phyloP scores from a whole-genome alignment of 2,329 filamentous ascomycete species.

The Cordyceps javanica region DNA sequence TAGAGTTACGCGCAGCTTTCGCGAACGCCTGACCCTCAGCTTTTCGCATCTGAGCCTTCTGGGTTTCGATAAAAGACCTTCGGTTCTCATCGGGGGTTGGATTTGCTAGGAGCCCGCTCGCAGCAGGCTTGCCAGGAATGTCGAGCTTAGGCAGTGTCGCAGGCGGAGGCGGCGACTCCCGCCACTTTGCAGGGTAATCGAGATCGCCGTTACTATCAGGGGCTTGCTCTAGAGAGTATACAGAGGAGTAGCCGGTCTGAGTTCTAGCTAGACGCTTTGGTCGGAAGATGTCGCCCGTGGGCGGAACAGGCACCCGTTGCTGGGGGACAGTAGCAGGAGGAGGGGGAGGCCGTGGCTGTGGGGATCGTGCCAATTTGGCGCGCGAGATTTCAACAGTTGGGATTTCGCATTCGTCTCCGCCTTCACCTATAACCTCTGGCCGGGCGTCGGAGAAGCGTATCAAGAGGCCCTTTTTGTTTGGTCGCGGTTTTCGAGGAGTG shows the following conservation, averaged over 20 bases:
- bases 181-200: conserved; percentile 13
- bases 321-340: not conserved
- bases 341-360: conserved; percentile 25
- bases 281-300: conserved; percentile 37
- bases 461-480: conserved; percentile 58
- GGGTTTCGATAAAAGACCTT: conserved; percentile 52
- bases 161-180: conserved; percentile 15
- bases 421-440: conserved; percentile 82
- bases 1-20: conserved; percentile 36
- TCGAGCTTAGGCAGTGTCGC: conserved; percentile 17
- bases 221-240: conserved; percentile 17
- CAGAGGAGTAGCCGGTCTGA: conserved; percentile 47
- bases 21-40: conserved; percentile 55
- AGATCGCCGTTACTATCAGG: conserved; percentile 13
- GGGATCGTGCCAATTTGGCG: not conserved
- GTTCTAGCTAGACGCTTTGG: conserved; percentile 50
- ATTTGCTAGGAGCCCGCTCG: conserved; percentile 38
- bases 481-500: conserved; percentile 40
- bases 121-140: conserved; percentile 26
- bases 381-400: conserved; percentile 35
- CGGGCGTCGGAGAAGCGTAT: conserved; percentile 68
- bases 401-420: conserved; percentile 76
- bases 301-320: conserved; percentile 9
- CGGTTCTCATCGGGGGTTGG: conserved; percentile 45
- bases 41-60: conserved; percentile 54